Base-by-base conservation (phyloP, 441 rosid species). In the Daphne laureola region DNA sequence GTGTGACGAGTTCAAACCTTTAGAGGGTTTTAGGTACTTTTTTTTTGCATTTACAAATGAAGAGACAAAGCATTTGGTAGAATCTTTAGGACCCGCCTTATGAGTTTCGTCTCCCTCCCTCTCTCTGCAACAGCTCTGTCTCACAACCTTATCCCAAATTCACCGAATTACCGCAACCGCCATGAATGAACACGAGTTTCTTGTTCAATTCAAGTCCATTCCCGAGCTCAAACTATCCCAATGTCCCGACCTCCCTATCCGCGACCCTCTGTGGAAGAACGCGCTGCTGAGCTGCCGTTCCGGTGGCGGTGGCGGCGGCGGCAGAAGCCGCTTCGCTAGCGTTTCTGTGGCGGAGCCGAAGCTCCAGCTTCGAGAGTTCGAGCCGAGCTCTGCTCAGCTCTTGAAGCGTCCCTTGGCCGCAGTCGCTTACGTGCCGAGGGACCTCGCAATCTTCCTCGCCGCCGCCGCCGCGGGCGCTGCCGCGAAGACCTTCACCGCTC, bases 401-500 rank as follows among this genome's bases (percentile, higher is more conserved):
- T 45, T 79, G 72, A 83, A 73, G 58, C 86, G 83, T 65, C 99
- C 97, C 8, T 48, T 87, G 55, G 96, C 95, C 18, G 23, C 73
- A 17, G 53, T 90, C 13, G 83, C 87, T 55, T 69, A 58, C 21
- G 86, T 90, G 12, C 99, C 95, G 0, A 75, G 62, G 54, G 97
- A 85, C 47, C 83, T 61, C 11, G 89, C 96, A 23, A 76, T 85
- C 51, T 93, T 93, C 62, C 67, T 76, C 2, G 97, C 99, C 55
- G 97, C 90, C n/a, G 97, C 99, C 14, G 57, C 79, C 43, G 81
- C 97, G 44, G 99, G 99, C 52, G 97, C 96, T 42, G 95, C 89
- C 13, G 99, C 97, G 0, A 93, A 93, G 77, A 74, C 91, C 40
- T 83, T 78, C 62, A 90, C 97, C 17, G 96, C 96, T 60, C 97